Percentiles rank a stretch among this genome's conserved stretches.
phyloP scores from a whole-genome alignment of 192 early-diverging fungal genomes.

The Entomortierella lignicola region DNA sequence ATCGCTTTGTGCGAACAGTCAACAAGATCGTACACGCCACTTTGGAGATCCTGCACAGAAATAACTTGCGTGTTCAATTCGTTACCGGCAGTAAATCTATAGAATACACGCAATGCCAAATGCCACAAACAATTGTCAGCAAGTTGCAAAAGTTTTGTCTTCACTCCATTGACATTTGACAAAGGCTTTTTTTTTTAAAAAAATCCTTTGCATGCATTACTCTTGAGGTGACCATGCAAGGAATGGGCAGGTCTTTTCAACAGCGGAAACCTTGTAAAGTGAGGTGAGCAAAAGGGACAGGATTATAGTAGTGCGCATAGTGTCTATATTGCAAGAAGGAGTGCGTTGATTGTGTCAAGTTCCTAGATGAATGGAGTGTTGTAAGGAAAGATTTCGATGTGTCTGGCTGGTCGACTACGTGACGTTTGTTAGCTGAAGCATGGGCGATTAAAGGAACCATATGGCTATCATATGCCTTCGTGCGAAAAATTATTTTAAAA shows the following conservation, averaged over 20 bases:
- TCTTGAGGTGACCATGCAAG: constrained; percentile 45
- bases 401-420: too few relatives aligned
- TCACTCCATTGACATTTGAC: too few relatives aligned
- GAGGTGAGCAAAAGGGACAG: constrained; percentile 34
- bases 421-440: not conserved
- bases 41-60: constrained; percentile 38
- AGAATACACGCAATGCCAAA: not conserved
- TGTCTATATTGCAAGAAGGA: too few relatives aligned
- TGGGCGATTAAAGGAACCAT: not conserved
- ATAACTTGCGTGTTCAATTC: constrained; percentile 32
- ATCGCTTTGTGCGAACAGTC: constrained; percentile 50
- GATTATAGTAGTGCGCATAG: constrained; percentile 39
- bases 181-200: too few relatives aligned
- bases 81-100: constrained; percentile 17
- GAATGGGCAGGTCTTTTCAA: constrained; percentile 47
- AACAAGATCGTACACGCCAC: constrained; percentile 27
- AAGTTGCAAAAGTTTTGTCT: too few relatives aligned
- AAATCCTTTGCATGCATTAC: constrained; percentile 15
- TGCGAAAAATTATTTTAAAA: constrained; percentile 7
- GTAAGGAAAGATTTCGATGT: too few relatives aligned
- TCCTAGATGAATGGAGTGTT: too few relatives aligned
- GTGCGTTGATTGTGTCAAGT: too few relatives aligned
- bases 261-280: constrained; percentile 42
- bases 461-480: not conserved
- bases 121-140: not conserved